phyloP scores from a whole-genome alignment of 345 rosid genomes.

The Rhodamnia argentea region DNA sequence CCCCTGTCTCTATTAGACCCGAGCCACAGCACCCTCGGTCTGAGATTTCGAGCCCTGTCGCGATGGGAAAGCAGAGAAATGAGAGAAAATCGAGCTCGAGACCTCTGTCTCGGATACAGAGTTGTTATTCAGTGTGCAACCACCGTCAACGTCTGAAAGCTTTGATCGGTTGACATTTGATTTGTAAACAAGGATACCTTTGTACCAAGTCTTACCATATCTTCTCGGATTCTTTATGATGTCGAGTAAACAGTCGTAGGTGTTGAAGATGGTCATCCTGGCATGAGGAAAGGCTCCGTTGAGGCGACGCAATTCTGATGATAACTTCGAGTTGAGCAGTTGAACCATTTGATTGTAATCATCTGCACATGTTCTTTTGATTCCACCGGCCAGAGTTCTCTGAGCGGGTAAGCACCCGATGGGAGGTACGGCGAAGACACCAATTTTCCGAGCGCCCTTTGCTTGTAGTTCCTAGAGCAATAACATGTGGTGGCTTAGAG shows the following conservation, averaged over 20 bases:
- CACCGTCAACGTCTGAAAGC: neutral
- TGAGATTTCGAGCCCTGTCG: slow-evolving; percentile 25
- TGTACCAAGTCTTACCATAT: slow-evolving; percentile 14
- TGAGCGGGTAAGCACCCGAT: slow-evolving; percentile 25
- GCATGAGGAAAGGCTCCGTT: neutral
- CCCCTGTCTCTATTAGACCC: slow-evolving; percentile 17
- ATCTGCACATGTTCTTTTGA: slow-evolving; percentile 6
- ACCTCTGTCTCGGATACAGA: neutral
- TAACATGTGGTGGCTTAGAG: neutral
- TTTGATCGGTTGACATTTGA: neutral
- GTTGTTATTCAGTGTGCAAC: neutral
- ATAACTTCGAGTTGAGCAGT: slow-evolving; percentile 18
- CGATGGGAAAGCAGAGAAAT: neutral
- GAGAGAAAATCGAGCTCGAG: neutral
- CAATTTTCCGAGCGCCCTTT: slow-evolving; percentile 20
- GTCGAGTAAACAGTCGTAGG: slow-evolving; percentile 6
- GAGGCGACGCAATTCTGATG: neutral
- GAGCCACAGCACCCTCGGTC: slow-evolving; percentile 41
- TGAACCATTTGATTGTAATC: slow-evolving; percentile 9
- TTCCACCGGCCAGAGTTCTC: slow-evolving; percentile 11
- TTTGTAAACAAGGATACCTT: neutral
- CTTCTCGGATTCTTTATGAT: slow-evolving; percentile 1
- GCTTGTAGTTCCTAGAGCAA: slow-evolving; percentile 12
- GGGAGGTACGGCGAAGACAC: slow-evolving; percentile 1
- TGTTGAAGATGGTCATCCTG: slow-evolving; percentile 6